Base-by-base conservation (phyloP, 495 filamentous ascomycete genomes). In the Trichoderma parareesei region DNA sequence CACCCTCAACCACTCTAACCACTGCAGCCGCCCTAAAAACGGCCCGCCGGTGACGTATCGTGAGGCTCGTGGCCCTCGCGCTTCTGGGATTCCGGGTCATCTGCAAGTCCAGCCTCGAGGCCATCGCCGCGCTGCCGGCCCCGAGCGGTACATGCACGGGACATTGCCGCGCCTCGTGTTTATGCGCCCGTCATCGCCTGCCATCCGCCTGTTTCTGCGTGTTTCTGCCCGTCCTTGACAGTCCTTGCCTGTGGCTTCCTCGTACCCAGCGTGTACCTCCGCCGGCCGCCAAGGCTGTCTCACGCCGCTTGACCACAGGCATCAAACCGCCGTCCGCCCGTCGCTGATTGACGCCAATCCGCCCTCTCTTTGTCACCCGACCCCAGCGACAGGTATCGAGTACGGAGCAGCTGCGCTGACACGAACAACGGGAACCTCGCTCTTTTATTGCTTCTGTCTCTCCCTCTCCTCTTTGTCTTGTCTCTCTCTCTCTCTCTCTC, bases 1-100 rank as follows among this genome's bases (percentile, higher is more conserved):
- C 10, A 6, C 48, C 48, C 13, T 46, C 43, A 27, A 27, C 27
- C 27, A 27, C 27, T 27, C 27, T 27, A 27, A 27, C 27, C 27
- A 27, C 27, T 27, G 27, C 43, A 46, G 48, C 48, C 48, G 48
- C 14, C 48, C 48, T 57, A 57, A 57, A 48, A 57, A 55, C 48
- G 20, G 53, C 53, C 53, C 53, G 27, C 53, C 53, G 37, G 53
- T 57, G 53, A 57, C 53, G 53, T 57, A 57, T 57, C 53, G 53
- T 37, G 53, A 57, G 53, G 53, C 53, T 57, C 53, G 53, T 57
- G 53, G 53, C 11, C 8, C 33, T 35, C 53, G 27, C 27, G 27
- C 27, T 27, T 27, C 27, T 27, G 27, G 27, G 27, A 14, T 9
- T 49, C 18, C 9, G 53, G 53, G 53, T 57, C 53, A 57, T 57